Evolutionary conservation across 192 early-diverging fungal species (phyloP).

Genomic region (Coemansia guatemalensis): DNA sequence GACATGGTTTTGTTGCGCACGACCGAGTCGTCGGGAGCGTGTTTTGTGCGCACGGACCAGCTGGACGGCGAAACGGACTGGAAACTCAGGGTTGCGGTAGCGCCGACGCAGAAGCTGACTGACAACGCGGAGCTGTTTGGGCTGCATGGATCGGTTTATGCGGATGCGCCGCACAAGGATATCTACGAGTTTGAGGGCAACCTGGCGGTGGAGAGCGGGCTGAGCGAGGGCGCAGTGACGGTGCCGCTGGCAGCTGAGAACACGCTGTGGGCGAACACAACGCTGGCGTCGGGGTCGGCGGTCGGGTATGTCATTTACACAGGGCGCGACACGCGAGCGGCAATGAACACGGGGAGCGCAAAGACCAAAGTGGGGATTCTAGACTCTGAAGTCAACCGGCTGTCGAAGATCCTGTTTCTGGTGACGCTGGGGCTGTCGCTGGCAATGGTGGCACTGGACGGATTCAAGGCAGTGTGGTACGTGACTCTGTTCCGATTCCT

Average conservation of each 20-base stretch:
- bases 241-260: slow-evolving; percentile 85
- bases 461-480: slow-evolving; percentile 88
- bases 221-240: slow-evolving; percentile 3
- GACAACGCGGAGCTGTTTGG: slow-evolving; percentile 61
- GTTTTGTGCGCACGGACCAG: slow-evolving; percentile 96
- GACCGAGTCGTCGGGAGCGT: slow-evolving; percentile 77
- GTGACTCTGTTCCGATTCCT: slow-evolving; percentile 90
- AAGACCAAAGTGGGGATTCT: slow-evolving; percentile 88
- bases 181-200: slow-evolving; percentile 90
- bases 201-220: slow-evolving; percentile 48
- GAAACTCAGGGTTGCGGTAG: slow-evolving; percentile 89
- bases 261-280: slow-evolving; percentile 94
- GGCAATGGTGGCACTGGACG: slow-evolving; percentile 84
- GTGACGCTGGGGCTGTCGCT: slow-evolving; percentile 83
- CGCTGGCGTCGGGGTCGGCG: slow-evolving; percentile 86
- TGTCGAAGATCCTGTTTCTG: slow-evolving; percentile 89
- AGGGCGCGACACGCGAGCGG: slow-evolving; percentile 89
- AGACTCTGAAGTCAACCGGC: slow-evolving; percentile 86
- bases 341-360: slow-evolving; percentile 94
- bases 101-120: slow-evolving; percentile 72
- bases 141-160: slow-evolving; percentile 74
- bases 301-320: slow-evolving; percentile 90
- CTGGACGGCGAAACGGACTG: slow-evolving; percentile 98
- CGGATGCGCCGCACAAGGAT: slow-evolving; percentile 90
- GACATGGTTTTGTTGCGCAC: slow-evolving; percentile 88